phyloP scores from a whole-genome alignment of 192 early-diverging fungal species.

The Backusella tarrabulga region DNA sequence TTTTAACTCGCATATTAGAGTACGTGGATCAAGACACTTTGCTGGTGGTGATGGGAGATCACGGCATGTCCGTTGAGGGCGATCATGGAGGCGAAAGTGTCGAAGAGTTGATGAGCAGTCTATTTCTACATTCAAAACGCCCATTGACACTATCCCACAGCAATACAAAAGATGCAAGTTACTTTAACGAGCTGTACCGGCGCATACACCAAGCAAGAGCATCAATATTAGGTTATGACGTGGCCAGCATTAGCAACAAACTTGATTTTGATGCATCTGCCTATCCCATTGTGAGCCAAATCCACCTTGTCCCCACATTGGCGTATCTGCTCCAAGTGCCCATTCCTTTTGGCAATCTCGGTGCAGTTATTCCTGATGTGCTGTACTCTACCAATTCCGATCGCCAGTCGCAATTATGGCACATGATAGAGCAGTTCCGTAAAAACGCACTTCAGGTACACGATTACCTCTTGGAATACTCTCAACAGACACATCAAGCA shows the following conservation, averaged over 20 bases:
- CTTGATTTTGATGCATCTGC: slow-evolving; percentile 27
- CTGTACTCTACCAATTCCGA: slow-evolving; percentile 45
- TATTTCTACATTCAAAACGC: slow-evolving; percentile 80
- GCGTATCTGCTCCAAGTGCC: slow-evolving; percentile 77
- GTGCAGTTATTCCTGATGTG: slow-evolving; percentile 83
- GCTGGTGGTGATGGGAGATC: slow-evolving; percentile 92
- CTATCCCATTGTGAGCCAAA: slow-evolving; percentile 74
- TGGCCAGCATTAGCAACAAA: slow-evolving; percentile 5
- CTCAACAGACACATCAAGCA: slow-evolving; percentile 43
- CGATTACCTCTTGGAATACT: slow-evolving; percentile 62
- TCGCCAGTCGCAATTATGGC: slow-evolving; percentile 44
- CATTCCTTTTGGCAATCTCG: slow-evolving; percentile 93
- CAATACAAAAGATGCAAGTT: not conserved
- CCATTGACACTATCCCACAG: slow-evolving; percentile 29
- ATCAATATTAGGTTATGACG: slow-evolving; percentile 18
- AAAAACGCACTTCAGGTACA: slow-evolving; percentile 71
- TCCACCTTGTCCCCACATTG: slow-evolving; percentile 89
- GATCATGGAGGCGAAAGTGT: slow-evolving; percentile 97
- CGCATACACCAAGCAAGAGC: slow-evolving; percentile 22
- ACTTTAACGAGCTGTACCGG: slow-evolving; percentile 10
- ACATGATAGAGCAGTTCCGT: slow-evolving; percentile 43
- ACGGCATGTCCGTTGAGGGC: slow-evolving; percentile 94
- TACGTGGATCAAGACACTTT: slow-evolving; percentile 76
- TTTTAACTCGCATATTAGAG: slow-evolving; percentile 64
- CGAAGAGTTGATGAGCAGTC: slow-evolving; percentile 81